Evolutionary conservation across 495 filamentous ascomycete genomes (phyloP), one percentile per base, ranked within the genome.

Genomic region (Neurospora tetraspora): DNA sequence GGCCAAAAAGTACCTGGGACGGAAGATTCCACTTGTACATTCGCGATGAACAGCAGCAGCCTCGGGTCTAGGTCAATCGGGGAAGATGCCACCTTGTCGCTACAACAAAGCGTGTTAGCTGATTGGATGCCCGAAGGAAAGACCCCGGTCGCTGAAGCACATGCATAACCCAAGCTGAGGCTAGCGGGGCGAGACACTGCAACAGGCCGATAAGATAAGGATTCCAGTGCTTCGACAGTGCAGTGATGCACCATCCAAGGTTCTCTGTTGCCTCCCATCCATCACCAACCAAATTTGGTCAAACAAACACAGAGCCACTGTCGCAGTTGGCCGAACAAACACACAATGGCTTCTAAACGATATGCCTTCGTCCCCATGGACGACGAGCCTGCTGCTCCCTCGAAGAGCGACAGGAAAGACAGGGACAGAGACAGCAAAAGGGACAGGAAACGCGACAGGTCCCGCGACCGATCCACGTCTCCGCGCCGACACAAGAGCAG

Each of bases 311-410:
- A n/a, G 11, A 18, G 39, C 53, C 31, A 18, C 3, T 34, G 38
- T 6, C 47, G 37, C 23, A 14, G 39, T 65, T 65, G 16, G 11
- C 23, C 45, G 16, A 39, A 0, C 68, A 71, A 7, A 39, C 40
- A 68, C 70, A 68, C 6, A 72, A 87, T 87, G 84, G 82, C 80
- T 23, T 78, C 82, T 69, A 96, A 94, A 81, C 91, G 89, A 76
- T 97, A 97, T 80, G 87, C 89, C 11, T 86, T 97, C 31, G 84
- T 97, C 45, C 91, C 93, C 12, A 96, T 96, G 93, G 92, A 91
- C 68, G 92, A 93, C 38, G 91, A 91, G 7, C 84, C 88, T 14
- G 76, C 89, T 45, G 87, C 85, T 5, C 87, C 89, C 0, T 77
- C 81, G 18, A 85, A 84, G 73, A 83, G 85, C 39, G 83, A 85